Base-by-base conservation (phyloP, 192 early-diverging fungal genomes). In the Coemansia sp. region DNA sequence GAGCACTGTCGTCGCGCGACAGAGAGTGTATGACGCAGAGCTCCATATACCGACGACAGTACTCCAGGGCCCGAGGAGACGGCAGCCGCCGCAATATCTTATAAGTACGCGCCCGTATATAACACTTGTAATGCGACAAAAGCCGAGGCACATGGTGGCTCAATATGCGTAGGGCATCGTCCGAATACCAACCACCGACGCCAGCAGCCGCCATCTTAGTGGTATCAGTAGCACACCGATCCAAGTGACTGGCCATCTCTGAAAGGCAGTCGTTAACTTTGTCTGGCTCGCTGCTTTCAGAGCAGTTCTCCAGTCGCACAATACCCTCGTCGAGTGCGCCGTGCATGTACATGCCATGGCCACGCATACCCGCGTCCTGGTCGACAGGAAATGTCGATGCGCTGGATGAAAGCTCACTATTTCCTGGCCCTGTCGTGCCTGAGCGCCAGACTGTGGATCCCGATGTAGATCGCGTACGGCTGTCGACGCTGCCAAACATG, bases 71-170 rank as follows among this genome's bases (percentile, higher is more conserved):
- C 1, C 49, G 31, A 5, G 74, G 78, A 23, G 57, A 61, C 7
- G 60, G 31, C 30, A 79, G 60, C 30, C 69, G 61, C 38, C 82
- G 60, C 27, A 83, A 58, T 31, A 83, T 53, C 53, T 64, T 63
- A 62, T 79, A 83, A 7, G 71, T 47, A 19, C 76, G 82, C 19
- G 82, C 73, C 2, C 82, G 67, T 16, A 83, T 71, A 31, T 73
- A 70, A 70, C 73, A 75, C 19, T 69, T 73, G 55, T 44, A 65
- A 57, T 83, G 76, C 19, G 73, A 62, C 26, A 83, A 68, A 24
- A 81, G 69, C 21, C 70, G 63, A 2, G 73, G 78, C 51, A 69
- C 59, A 24, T 72, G 56, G 14, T 54, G 68, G 56, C 68, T 64
- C 24, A 74, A 25, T n/a, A 65, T 14, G 0, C 58, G 30, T 14